Base-by-base conservation (phyloP, 306 rosid species). In the Quercus ilex region DNA sequence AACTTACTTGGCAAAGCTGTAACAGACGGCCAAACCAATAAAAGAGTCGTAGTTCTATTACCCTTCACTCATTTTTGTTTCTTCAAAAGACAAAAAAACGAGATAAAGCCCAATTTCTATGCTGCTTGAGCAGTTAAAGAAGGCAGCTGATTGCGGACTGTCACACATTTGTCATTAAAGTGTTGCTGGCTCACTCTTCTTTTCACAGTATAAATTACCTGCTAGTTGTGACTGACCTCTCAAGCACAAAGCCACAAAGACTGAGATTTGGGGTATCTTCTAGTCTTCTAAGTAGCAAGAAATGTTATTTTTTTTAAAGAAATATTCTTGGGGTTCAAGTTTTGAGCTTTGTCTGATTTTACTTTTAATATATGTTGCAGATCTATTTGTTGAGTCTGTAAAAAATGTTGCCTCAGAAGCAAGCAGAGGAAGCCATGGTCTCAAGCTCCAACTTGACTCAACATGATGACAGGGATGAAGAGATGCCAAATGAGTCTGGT, bases 381-480 rank as follows among this genome's bases (percentile, higher is more conserved):
- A 82, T 75, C 80, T 56, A 78, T 70, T 55, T 74, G 51, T 23
- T 60, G 76, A 41, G 46, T 41, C 46, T 75, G 21, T n/a, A 52
- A 82, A 68, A 70, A 89, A 94, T 92, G 98, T 73, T 63, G 60
- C 76, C 86, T 17, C 86, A 87, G 85, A 92, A 89, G 77, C 92
- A 90, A 80, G 87, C 85, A 67, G 98, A 94, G 82, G 96, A 90
- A 60, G 90, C 84, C 75, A 90, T 86, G 79, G 89, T 89, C 70
- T 79, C 94, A 13, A 88, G 74, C 81, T 73, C 76, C 12, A 87
- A 86, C 55, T 90, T 84, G 78, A 78, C 79, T 74, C 91, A 91
- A 52, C 80, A 74, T 25, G 91, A 80, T 1, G 91, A 83, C 19
- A 88, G 90, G 51, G 96, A 85, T 55, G 96, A 87, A 72, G 90